Evolutionary conservation across 108 stramenopile species (phyloP).

Genomic region (Cafeteria roenbergensis): DNA sequence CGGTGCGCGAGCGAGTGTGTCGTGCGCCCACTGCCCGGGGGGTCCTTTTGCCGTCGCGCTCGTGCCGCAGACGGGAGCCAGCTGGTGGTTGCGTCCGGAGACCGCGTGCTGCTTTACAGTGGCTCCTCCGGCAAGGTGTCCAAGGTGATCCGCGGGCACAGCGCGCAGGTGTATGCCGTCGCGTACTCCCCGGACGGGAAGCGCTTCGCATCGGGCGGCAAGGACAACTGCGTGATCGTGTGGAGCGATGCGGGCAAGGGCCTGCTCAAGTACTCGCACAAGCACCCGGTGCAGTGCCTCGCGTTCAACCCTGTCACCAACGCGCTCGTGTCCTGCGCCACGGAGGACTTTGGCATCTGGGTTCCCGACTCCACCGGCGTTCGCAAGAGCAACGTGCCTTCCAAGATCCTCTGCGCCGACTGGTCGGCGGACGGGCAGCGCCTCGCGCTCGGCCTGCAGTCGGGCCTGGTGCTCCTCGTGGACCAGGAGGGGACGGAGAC

Average conservation of each 20-base stretch:
- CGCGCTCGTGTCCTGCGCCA: constrained; percentile 50
- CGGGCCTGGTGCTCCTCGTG: constrained; percentile 40
- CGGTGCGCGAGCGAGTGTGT: no score
- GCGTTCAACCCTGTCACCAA: constrained; percentile 41
- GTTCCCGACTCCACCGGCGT: constrained; percentile 42
- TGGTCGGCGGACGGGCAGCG: constrained; percentile 50
- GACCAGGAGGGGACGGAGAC: constrained; percentile 35
- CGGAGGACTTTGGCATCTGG: constrained; percentile 51
- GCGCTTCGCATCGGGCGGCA: constrained; percentile 54
- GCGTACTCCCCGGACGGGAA: constrained; percentile 29
- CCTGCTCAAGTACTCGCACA: constrained; percentile 52
- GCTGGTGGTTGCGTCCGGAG: constrained; percentile 39
- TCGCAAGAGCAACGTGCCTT: constrained; percentile 42
- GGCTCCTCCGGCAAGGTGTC: constrained; percentile 30
- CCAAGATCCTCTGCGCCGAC: constrained; percentile 41
- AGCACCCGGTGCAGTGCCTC: constrained; percentile 42
- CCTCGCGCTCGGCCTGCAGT: constrained; percentile 50
- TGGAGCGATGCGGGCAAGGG: constrained; percentile 51
- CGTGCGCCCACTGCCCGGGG: no score
- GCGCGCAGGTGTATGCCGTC: constrained; percentile 42
- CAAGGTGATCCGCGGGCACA: constrained; percentile 35
- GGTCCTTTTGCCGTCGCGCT: no score
- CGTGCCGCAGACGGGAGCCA: constrained; percentile 33
- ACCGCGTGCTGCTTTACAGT: constrained; percentile 42
- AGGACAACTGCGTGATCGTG: constrained; percentile 52